These are phyloP conservation scores for Sugiyamaella boreocaroliniensis DNA, from an alignment of 805 yeast genomes.

Conservation along the genomic window DNA sequence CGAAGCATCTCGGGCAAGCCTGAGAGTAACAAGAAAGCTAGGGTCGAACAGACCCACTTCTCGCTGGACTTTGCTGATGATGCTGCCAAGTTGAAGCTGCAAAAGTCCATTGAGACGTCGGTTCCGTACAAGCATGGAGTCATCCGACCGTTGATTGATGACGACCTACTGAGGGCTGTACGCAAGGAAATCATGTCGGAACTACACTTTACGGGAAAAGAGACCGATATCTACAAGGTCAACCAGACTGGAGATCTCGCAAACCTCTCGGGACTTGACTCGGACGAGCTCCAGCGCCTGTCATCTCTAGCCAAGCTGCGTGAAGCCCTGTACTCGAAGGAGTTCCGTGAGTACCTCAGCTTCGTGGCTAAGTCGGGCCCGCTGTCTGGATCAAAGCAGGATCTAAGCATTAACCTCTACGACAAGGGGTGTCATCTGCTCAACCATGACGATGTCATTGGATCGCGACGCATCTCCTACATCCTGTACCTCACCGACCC, in stretches of 20 bases:
- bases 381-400: conserved; percentile 83
- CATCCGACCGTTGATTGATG: conserved; percentile 65
- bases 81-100: conserved; percentile 6
- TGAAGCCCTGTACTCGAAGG: conserved; percentile 80
- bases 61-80: conserved; percentile 14
- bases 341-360: conserved; percentile 72
- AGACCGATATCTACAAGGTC: conserved; percentile 94
- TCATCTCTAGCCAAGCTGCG: conserved; percentile 74
- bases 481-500: conserved; percentile 92
- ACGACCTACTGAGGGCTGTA: conserved; percentile 67
- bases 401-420: conserved; percentile 86
- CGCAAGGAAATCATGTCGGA: conserved; percentile 76
- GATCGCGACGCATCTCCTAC: conserved; percentile 86
- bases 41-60: conserved; percentile 9
- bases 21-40: conserved; percentile 1
- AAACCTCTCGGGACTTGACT: conserved; percentile 76
- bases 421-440: conserved; percentile 88
- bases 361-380: conserved; percentile 81
- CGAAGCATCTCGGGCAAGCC: neutral
- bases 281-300: conserved; percentile 63
- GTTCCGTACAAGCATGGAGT: conserved; percentile 90
- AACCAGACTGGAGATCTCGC: conserved; percentile 81
- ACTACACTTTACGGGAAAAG: conserved; percentile 88
- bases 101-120: conserved; percentile 40
- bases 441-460: conserved; percentile 97